Conservation (phyloP, 768 basidiomycete genomes). For the Rhodotorula toruloides region DNA sequence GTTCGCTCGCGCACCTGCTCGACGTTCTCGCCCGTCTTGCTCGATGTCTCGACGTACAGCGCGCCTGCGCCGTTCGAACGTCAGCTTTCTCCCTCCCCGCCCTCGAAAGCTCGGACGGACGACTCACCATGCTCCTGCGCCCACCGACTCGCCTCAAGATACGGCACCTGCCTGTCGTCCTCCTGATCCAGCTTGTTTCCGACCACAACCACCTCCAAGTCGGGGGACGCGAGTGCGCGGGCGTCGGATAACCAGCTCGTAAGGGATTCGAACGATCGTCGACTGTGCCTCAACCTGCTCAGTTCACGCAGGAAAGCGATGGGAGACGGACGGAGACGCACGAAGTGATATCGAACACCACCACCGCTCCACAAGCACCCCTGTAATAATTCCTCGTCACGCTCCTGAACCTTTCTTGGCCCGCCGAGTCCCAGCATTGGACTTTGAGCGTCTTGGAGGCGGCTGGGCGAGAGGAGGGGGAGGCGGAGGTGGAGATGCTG, state of each 20-base stretch:
- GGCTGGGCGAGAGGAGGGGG: background rate
- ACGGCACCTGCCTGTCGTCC: conserved; percentile 87
- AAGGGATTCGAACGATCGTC: conserved; percentile 76
- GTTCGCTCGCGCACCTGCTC: conserved; percentile 48
- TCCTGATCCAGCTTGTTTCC: conserved; percentile 86
- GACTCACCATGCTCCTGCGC: conserved; percentile 82
- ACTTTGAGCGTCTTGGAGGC: conserved; percentile 56
- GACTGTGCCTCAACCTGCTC: conserved; percentile 44
- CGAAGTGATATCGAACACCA: conserved; percentile 51
- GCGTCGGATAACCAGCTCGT: conserved; percentile 90
- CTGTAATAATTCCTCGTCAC: conserved; percentile 64
- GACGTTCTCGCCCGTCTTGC: conserved; percentile 84
- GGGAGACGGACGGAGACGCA: conserved; percentile 36
- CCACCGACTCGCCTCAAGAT: conserved; percentile 90
- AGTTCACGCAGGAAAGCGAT: background rate
- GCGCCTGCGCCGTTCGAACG: too few relatives aligned
- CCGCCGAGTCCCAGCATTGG: conserved; percentile 97
- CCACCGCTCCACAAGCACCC: conserved; percentile 57
- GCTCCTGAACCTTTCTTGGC: conserved; percentile 46
- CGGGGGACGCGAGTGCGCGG: conserved; percentile 81
- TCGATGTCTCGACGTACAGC: conserved; percentile 89
- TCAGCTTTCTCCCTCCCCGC: too few relatives aligned
- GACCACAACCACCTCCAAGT: conserved; percentile 59
- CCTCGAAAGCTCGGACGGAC: background rate
- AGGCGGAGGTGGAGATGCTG: background rate